Evolutionary conservation across 164 flowering plant species (phyloP), one percentile per base, ranked within the genome.

Genomic region (Stephania cephalantha): DNA sequence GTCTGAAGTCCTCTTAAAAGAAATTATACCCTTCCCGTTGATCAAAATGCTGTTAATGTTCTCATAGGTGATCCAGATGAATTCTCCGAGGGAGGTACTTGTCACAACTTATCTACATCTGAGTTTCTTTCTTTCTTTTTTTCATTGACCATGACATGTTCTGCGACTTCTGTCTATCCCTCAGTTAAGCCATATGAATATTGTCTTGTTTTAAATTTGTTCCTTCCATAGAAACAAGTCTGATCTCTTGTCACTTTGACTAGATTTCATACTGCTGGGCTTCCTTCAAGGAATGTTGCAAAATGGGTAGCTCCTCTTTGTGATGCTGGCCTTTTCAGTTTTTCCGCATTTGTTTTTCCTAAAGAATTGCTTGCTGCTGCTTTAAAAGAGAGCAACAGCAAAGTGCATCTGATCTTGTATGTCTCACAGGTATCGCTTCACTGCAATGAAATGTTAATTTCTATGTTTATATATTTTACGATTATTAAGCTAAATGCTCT

Each of bases 291-390:
- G 83, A 75, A 82, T 85, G 78, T 89, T 72, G 94, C 98, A 71
- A 89, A 86, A 77, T 94, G 95, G 93, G 90, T 90, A 55, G 87
- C 98, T 79, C 94, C 97, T 69, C 78, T 94, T 77, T 90, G 91
- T 83, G 98, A 94, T 84, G 64, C 71, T 78, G 94, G 91, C 20
- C 79, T 92, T 78, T 90, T 94, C 74, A 81, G 77, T 55, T 94
- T 90, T 79, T 86, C 87, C 79, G 98, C 91, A 35, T 88, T 76
- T 82, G 72, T 94, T 61, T 77, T 72, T 84, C 89, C 90, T 46
- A 83, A 83, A 68, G 92, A 94, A 79, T 95, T 83, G 46, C 91
- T 92, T 78, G 86, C 88, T 46, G 87, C 90, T 82, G 94, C 95
- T 78, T 87, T 85, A 69, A 90, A 81, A 75, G 89, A 84, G 80